phyloP scores from a whole-genome alignment of 345 rosid genomes.

The Excoecaria agallocha region DNA sequence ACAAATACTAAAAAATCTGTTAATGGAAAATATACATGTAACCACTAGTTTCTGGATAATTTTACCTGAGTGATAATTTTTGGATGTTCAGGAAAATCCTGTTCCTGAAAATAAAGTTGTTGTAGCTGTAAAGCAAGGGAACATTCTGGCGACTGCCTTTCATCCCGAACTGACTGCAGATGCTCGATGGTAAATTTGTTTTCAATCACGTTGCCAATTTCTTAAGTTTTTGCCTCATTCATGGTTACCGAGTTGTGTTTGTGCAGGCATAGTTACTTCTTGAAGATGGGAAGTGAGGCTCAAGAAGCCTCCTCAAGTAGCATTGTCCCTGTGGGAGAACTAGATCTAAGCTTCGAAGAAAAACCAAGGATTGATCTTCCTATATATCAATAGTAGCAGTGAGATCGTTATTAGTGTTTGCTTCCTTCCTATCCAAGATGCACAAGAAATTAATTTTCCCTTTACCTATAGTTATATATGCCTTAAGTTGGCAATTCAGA shows the following conservation, averaged over 20 bases:
- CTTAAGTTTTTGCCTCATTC: neutral
- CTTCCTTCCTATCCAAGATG: neutral
- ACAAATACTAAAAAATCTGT: neutral
- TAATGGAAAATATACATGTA: neutral
- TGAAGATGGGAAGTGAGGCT: slow-evolving; percentile 64
- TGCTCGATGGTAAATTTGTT: slow-evolving; percentile 65
- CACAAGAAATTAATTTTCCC: neutral
- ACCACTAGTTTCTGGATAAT: neutral
- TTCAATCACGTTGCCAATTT: neutral
- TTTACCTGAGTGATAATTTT: neutral
- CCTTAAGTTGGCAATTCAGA: neutral
- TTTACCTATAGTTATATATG: neutral
- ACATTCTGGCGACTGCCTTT: slow-evolving; percentile 84
- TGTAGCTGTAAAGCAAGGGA: slow-evolving; percentile 83
- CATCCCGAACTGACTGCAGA: slow-evolving; percentile 96
- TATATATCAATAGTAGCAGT: slow-evolving; percentile 37
- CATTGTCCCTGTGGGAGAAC: slow-evolving; percentile 46
- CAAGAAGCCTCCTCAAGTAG: slow-evolving; percentile 52
- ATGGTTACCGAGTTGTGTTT: slow-evolving; percentile 11
- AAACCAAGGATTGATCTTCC: slow-evolving; percentile 73
- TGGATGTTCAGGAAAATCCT: slow-evolving; percentile 54
- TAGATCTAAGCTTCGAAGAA: slow-evolving; percentile 28
- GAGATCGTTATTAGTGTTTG: neutral
- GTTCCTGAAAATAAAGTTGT: slow-evolving; percentile 66
- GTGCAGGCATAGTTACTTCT: slow-evolving; percentile 83